A percentile compares a stretch with the other conserved stretches of the same genome.
Evolutionary conservation across 2,329 filamentous ascomycete genomes (phyloP).

Genomic region (Fusarium sp.): DNA sequence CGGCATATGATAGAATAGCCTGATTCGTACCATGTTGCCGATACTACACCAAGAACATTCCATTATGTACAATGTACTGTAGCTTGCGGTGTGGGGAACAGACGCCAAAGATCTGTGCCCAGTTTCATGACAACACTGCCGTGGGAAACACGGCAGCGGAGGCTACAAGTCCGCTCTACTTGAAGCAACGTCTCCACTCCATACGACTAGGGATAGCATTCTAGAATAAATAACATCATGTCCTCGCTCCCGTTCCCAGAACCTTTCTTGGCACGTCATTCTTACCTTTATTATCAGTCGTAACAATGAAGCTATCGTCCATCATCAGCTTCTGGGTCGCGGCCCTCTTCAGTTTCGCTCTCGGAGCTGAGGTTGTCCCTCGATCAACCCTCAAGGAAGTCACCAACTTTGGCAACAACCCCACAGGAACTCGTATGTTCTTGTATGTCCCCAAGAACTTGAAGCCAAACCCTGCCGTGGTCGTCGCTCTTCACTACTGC

Average conservation of each 20-base stretch:
- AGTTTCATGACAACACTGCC: background rate
- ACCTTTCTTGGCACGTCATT: conserved; percentile 13
- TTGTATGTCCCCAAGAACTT: conserved; percentile 17
- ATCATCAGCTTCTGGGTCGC: conserved; percentile 19
- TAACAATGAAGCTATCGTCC: conserved; percentile 17
- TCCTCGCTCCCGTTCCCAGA: background rate
- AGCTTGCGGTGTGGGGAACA: background rate
- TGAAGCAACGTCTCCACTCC: conserved; percentile 1
- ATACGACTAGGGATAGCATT: background rate
- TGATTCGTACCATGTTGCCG: background rate
- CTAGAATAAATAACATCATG: background rate
- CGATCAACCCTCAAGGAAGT: conserved; percentile 7
- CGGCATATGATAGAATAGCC: conserved; percentile 3
- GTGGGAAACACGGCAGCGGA: conserved; percentile 11
- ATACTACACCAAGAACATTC: background rate
- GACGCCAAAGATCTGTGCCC: background rate
- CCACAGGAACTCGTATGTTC: conserved; percentile 19
- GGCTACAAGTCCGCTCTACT: conserved; percentile 17
- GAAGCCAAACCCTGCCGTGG: conserved; percentile 19
- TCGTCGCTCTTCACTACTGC: conserved; percentile 19
- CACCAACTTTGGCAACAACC: conserved; percentile 16
- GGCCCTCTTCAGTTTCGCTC: conserved; percentile 8
- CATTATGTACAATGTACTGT: background rate
- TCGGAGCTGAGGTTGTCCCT: conserved; percentile 9
- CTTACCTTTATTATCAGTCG: background rate